Evolutionary conservation across 352 stramenopile species (phyloP).

Genomic region (Pythium apleroticum): DNA sequence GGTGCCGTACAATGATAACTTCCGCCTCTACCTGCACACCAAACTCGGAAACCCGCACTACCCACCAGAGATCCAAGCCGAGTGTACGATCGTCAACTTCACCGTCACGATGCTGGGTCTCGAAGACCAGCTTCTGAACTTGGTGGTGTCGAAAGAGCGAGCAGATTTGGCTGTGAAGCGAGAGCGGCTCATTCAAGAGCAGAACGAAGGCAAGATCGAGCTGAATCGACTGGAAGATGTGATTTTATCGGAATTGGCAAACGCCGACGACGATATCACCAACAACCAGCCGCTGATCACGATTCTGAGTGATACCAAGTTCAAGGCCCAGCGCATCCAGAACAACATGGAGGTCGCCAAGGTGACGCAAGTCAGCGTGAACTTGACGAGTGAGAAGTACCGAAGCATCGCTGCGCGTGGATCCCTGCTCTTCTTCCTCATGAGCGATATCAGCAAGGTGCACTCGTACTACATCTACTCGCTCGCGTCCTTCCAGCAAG

Average conservation of each 20-base stretch:
- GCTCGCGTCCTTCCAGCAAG: slow-evolving; percentile 94
- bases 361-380: slow-evolving; percentile 91
- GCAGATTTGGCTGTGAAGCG: slow-evolving; percentile 79
- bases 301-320: slow-evolving; percentile 94
- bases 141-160: slow-evolving; percentile 93
- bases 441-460: slow-evolving; percentile 97
- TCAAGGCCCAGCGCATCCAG: slow-evolving; percentile 89
- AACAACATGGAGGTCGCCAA: slow-evolving; percentile 93
- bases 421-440: slow-evolving; percentile 95
- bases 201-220: slow-evolving; percentile 96
- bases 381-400: slow-evolving; percentile 95
- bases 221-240: slow-evolving; percentile 95
- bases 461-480: slow-evolving; percentile 98
- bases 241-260: slow-evolving; percentile 94
- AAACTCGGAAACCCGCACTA: slow-evolving; percentile 95
- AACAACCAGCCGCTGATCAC: slow-evolving; percentile 97
- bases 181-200: slow-evolving; percentile 92
- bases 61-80: slow-evolving; percentile 93
- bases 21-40: slow-evolving; percentile 94
- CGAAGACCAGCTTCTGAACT: slow-evolving; percentile 91
- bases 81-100: slow-evolving; percentile 95
- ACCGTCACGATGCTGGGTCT: slow-evolving; percentile 92
- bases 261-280: slow-evolving; percentile 95
- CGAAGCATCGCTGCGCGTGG: slow-evolving; percentile 91
- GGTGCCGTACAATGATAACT: slow-evolving; percentile 93